A percentile compares a stretch with the other conserved stretches of the same genome.
phyloP scores from a whole-genome alignment of 1,284 basidiomycete genomes.

The Naganishia sp. region DNA sequence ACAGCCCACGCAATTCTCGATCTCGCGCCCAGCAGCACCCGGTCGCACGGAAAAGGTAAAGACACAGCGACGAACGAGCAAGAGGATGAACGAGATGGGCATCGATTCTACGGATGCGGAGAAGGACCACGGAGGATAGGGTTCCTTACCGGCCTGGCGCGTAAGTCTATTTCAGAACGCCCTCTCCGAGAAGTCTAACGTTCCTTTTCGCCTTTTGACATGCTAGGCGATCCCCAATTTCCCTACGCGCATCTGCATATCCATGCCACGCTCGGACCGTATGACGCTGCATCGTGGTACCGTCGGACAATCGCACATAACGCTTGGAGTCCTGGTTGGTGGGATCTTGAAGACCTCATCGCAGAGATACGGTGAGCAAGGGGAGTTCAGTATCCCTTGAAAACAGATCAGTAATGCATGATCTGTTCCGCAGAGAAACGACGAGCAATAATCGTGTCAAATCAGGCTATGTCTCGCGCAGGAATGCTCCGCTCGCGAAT shows the following conservation, averaged over 20 bases:
- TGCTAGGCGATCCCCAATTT: slow-evolving; percentile 47
- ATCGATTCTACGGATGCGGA: background rate
- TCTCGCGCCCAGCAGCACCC: background rate
- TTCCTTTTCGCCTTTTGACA: background rate
- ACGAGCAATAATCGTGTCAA: slow-evolving; percentile 52
- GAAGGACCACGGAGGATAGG: slow-evolving; percentile 21
- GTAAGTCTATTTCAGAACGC: slow-evolving; percentile 9
- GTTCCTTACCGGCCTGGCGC: slow-evolving; percentile 23
- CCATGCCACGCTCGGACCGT: slow-evolving; percentile 48
- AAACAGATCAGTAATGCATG: background rate
- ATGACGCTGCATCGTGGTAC: slow-evolving; percentile 46
- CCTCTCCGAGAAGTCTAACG: background rate
- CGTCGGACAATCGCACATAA: slow-evolving; percentile 48
- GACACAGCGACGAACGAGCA: background rate
- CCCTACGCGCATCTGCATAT: slow-evolving; percentile 51
- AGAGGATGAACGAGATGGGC: background rate
- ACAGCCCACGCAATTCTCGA: slow-evolving; percentile 39
- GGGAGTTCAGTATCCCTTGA: slow-evolving; percentile 10
- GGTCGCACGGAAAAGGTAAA: slow-evolving; percentile 12
- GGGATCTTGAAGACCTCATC: slow-evolving; percentile 49
- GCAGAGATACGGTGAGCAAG: slow-evolving; percentile 49
- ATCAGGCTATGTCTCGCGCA: slow-evolving; percentile 42
- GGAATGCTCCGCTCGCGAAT: slow-evolving; percentile 4
- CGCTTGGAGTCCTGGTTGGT: slow-evolving; percentile 47
- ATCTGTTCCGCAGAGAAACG: slow-evolving; percentile 41